Evolutionary conservation across 2,329 filamentous ascomycete species (phyloP), one percentile per base, ranked within the genome.

Genomic region (Fusarium chlamydosporum): DNA sequence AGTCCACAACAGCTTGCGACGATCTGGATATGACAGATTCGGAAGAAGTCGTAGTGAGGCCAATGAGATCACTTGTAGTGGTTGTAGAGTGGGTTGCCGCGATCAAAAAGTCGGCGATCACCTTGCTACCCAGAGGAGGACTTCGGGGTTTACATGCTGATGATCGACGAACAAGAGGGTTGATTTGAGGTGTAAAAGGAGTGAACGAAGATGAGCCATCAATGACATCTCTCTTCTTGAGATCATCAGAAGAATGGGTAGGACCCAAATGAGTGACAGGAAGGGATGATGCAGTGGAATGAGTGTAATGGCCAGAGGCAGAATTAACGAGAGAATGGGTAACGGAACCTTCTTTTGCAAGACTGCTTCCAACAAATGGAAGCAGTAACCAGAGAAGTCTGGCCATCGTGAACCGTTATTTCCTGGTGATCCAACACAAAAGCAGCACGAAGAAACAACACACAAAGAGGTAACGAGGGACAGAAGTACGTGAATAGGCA

Each of bases 341-440:
- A 68, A 68, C 65, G 15, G 65, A 56, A 68, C 65, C 65, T 68
- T 68, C 59, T 68, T 68, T 68, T 56, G 65, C 65, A 61, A 68
- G 34, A 48, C 65, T 38, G 42, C 60, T 53, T 27, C 65, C 65
- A 45, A 56, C 11, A 0, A 68, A 56, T 47, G 65, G 65, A 43
- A 68, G 54, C 54, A 68, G 55, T 46, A 68, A 35, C 65, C 65
- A 68, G 58, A 61, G 48, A 0, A 68, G 23, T 61, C 60, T 68
- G 65, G 47, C 65, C 60, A 68, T 68, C 40, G 46, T 50, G 64
- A 67, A 48, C 46, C 57, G 59, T 51, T 23, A 26, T 40, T 37
- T 41, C 58, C 43, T 40, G 38, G 41, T 55, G 47, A 65, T 52
- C 41, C 63, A 41, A 67, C 35, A 34, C 63, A 63, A 58, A 23